Conservation (phyloP, 129 eudicot species). For the Solidago caesia region DNA sequence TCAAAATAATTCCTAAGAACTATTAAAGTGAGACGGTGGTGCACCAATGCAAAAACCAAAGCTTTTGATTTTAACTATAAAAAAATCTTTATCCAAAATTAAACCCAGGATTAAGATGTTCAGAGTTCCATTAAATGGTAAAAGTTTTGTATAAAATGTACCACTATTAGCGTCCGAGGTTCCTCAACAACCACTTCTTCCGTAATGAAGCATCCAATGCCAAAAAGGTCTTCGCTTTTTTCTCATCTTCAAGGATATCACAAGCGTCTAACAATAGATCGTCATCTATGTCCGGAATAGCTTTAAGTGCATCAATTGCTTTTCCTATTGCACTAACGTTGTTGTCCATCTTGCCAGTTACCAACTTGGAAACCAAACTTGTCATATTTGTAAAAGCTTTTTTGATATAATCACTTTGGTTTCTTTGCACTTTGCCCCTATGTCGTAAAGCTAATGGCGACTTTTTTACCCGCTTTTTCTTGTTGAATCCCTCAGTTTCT, state of each 20-base stretch:
- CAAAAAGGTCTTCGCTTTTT: constrained; percentile 60
- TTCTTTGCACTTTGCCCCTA: constrained; percentile 41
- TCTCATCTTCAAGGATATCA: constrained; percentile 60
- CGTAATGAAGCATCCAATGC: constrained; percentile 49
- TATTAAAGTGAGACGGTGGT: neutral
- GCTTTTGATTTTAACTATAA: neutral
- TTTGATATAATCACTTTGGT: constrained; percentile 25
- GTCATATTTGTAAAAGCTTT: constrained; percentile 38
- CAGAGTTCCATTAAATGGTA: neutral
- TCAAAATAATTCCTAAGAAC: neutral
- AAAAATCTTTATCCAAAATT: neutral
- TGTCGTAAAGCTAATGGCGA: constrained; percentile 21
- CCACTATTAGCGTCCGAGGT: constrained; percentile 41
- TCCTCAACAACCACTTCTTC: constrained; percentile 64
- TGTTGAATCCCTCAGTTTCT: constrained; percentile 24
- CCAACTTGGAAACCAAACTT: constrained; percentile 38
- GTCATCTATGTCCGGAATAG: constrained; percentile 53
- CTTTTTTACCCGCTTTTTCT: constrained; percentile 35
- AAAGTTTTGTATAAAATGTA: constrained; percentile 1
- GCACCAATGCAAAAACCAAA: neutral
- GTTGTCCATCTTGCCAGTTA: constrained; percentile 27
- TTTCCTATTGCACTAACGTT: constrained; percentile 34
- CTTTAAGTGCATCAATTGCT: constrained; percentile 61
- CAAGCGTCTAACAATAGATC: constrained; percentile 55
- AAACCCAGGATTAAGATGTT: neutral